Base-by-base conservation (phyloP, 768 basidiomycete species). In the Rhodotorula graminis region DNA sequence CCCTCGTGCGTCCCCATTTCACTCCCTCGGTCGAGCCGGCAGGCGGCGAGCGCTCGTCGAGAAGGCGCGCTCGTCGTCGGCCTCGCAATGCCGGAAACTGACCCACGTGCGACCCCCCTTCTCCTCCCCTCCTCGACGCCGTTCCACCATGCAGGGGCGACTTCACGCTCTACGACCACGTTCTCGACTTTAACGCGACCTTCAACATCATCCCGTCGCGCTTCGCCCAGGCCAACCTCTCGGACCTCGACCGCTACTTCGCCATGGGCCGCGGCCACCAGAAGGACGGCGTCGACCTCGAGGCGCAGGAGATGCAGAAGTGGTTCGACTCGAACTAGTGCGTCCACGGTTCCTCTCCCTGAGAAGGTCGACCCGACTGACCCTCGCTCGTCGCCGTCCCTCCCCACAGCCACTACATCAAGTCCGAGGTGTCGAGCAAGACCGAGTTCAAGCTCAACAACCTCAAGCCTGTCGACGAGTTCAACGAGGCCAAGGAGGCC, bases 181-280 rank as follows among this genome's bases (percentile, higher is more conserved):
- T 97, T 81, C 88, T 98, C 79, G 95, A 98, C 84, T 93, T 95
- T 84, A 93, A 93, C 75, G 87, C 89, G 73, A 88, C 90, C 58
- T 95, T 99, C 87, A 96, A 97, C 82, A 92, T 90, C 80, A 91
- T 99, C 82, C 95, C 95, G 77, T 88, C 91, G 83, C 91, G 94
- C 77, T 99, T 98, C 82, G 84, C 87, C 71, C 89, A 90, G 64
- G 89, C 91, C 76, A 88, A 88, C 69, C 84, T 99, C 65, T 91
- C 92, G 42, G 85, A 88, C 74, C 88, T 98, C 76, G 95, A 99
- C 83, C 88, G 93, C 81, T 96, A 91, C 84, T 98, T 99, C 79
- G 96, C 96, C 78, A 94, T 98, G 91, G 96, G 95, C 65, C 95
- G 96, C 83, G 96, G 96, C 69, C 92, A 95, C 77, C 96, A 99